Percentiles rank a stretch among this genome's conserved stretches.
These are phyloP conservation scores for Bombardia bombarda DNA, from an alignment of 495 filamentous ascomycete species.

Conservation along the genomic window DNA sequence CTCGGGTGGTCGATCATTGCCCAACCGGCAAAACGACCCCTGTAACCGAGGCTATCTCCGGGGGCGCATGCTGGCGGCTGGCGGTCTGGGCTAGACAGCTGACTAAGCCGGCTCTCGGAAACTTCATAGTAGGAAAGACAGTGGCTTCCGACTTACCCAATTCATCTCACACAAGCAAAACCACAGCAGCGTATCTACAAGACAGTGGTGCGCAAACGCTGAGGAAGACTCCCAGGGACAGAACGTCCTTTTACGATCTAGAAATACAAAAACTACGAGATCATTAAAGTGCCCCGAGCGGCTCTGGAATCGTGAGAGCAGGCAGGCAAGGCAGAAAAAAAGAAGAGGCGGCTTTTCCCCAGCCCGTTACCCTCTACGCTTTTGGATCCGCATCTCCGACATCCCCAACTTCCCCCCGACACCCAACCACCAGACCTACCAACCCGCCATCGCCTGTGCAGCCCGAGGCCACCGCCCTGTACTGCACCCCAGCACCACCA, in stretches of 20 bases:
- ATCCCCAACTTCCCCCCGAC: background rate
- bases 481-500: no score
- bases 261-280: conserved; percentile 18
- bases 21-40: background rate
- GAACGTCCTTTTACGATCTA: conserved; percentile 12
- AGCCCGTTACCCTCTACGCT: no score
- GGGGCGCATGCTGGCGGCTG: no score
- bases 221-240: no score
- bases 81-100: no score
- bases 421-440: no score
- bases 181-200: conserved; percentile 10
- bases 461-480: no score
- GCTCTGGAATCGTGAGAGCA: conserved; percentile 2
- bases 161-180: conserved; percentile 21
- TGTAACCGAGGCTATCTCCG: no score
- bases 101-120: conserved; percentile 18
- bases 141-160: conserved; percentile 22
- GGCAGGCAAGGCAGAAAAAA: conserved; percentile 2
- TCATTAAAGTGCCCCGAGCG: conserved; percentile 6
- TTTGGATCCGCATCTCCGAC: background rate
- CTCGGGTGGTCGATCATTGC: no score
- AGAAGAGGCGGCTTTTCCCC: conserved; percentile 1
- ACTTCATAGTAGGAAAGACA: conserved; percentile 17
- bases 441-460: background rate
- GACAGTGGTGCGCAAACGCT: conserved; percentile 19